A percentile compares a stretch with the other conserved stretches of the same genome.
phyloP scores from a whole-genome alignment of 768 basidiomycete species.

The Pleurotus tuber-regium region DNA sequence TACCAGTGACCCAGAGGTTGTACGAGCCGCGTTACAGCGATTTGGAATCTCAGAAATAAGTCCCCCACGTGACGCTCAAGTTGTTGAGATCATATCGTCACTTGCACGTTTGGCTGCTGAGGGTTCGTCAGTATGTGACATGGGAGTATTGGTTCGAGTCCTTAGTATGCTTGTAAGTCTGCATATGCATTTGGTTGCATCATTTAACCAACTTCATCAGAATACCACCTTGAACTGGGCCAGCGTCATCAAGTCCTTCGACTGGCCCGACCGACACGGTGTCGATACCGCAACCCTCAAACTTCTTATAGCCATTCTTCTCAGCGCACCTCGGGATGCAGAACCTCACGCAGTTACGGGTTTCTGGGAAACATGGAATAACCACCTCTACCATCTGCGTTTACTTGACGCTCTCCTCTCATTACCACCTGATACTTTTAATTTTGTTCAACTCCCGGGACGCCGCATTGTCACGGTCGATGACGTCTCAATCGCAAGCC shows the following conservation, averaged over 20 bases:
- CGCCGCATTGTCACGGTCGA: constrained; percentile 84
- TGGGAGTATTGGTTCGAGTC: constrained; percentile 69
- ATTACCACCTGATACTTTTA: constrained; percentile 87
- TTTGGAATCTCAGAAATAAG: constrained; percentile 73
- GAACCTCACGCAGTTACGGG: constrained; percentile 80
- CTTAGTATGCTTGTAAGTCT: constrained; percentile 70
- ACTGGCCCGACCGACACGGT: constrained; percentile 77
- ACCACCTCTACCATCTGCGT: constrained; percentile 81
- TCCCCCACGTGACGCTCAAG: constrained; percentile 69
- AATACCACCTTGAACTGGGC: constrained; percentile 75
- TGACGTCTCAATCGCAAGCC: constrained; percentile 80
- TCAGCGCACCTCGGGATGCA: constrained; percentile 74
- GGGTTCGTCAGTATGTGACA: constrained; percentile 70
- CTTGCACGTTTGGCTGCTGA: constrained; percentile 71
- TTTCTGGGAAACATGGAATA: constrained; percentile 86
- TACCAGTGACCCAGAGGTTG: constrained; percentile 68
- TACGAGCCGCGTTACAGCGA: constrained; percentile 65
- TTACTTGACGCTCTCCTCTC: constrained; percentile 88
- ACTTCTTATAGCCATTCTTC: constrained; percentile 82
- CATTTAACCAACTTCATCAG: constrained; percentile 32
- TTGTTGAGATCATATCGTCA: constrained; percentile 68
- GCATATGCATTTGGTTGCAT: neutral
- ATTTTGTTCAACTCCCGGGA: constrained; percentile 85
- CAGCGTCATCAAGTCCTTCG: constrained; percentile 80
- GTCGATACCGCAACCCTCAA: constrained; percentile 90